Conservation (phyloP, 176 grass and related monocot genomes). For the Carex cristatella region DNA sequence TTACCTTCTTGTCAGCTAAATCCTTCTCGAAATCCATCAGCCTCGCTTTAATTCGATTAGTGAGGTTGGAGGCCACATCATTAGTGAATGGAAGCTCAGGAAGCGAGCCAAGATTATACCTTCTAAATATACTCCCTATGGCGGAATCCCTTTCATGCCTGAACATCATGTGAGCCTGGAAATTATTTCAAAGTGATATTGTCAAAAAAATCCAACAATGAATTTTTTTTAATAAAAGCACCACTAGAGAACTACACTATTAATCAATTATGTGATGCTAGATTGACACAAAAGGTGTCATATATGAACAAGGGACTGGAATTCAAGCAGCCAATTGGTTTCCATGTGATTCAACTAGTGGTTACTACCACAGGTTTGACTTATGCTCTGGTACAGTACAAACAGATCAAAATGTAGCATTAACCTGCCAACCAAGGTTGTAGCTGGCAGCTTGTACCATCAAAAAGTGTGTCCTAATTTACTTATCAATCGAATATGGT, state of each 20-base stretch:
- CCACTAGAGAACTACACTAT: not conserved
- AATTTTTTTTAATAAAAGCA: not conserved
- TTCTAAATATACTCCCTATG: slow-evolving; percentile 63
- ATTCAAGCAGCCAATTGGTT: not conserved
- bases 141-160: slow-evolving; percentile 54
- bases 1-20: slow-evolving; percentile 87
- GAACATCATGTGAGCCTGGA: slow-evolving; percentile 67
- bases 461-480: not conserved
- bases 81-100: slow-evolving; percentile 64
- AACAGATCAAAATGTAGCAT: not conserved
- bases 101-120: slow-evolving; percentile 72
- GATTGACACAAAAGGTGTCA: not conserved
- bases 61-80: slow-evolving; percentile 54
- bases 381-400: not conserved
- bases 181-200: slow-evolving; percentile 22
- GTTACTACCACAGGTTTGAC: not conserved
- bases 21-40: slow-evolving; percentile 61
- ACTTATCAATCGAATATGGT: not conserved
- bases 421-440: not conserved
- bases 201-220: not conserved
- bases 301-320: not conserved
- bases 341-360: not conserved
- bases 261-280: not conserved
- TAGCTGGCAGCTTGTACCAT: not conserved
- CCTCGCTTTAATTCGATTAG: slow-evolving; percentile 59